Base-by-base conservation (phyloP, 768 basidiomycete species). In the Leccinum ochraceum region DNA sequence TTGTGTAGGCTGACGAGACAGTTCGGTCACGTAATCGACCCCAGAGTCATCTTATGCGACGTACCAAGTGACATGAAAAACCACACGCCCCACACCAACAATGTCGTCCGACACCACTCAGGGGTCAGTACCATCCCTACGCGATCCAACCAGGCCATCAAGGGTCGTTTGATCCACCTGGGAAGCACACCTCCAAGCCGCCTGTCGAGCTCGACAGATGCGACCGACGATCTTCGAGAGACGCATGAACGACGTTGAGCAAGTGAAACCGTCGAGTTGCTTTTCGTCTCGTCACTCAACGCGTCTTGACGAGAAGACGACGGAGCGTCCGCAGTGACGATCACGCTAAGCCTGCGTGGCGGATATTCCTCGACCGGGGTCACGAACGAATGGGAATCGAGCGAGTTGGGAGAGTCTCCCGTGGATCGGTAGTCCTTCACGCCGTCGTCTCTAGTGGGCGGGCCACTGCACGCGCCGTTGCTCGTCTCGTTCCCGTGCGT, bases 31-130 rank as follows among this genome's bases (percentile, higher is more conserved):
- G 36, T 36, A 34, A 14, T 14, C 26, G 22, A 11, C 4, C 9
- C 11, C 13, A 4, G 14, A 49, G n/a, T 53, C 52, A 37, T 44
- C 22, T 11, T 53, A 13, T 68, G 26, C 6, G 24, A 68, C 86
- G 56, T 62, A 89, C 92, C 94, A 17, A 94, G 79, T 1, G 89
- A 82, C 84, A 93, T 89, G 1, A 81, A 74, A 58, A 80, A 83
- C 94, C 94, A 96, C 9, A 80, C 75, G 0, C 74, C 77, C 92
- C 94, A 96, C 22, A 95, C 85, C 37, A 94, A 76, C 60, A 93
- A 13, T 22, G 93, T 94, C 56, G 88, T 92, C 63, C 79, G 77
- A 51, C 84, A 68, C 92, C 93, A 94, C 69, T 91, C 85, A 0
- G 89, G 88, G 26, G 81, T 75, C 17, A 95, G 77, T 22, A 95